These are phyloP conservation scores for Pharnaceum exiguum DNA, from an alignment of 148 eudicot species.

Conservation along the genomic window DNA sequence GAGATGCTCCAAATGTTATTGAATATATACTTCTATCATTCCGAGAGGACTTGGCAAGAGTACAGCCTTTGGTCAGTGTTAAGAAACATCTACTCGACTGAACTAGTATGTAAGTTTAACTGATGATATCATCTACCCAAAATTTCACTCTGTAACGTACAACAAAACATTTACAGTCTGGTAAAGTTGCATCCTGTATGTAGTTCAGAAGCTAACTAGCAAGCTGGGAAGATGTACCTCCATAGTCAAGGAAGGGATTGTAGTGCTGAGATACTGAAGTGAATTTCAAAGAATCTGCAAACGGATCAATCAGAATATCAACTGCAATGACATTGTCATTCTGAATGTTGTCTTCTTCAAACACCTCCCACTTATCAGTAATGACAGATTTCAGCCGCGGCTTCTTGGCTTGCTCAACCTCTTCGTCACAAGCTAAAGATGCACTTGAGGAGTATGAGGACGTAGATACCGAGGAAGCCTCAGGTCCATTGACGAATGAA, in stretches of 20 bases:
- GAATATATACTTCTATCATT: too few relatives aligned
- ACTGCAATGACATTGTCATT: not conserved
- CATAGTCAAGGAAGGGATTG: conserved; percentile 22
- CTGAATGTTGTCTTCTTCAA: conserved; percentile 44
- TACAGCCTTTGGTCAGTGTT: too few relatives aligned
- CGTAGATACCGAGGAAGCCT: not conserved
- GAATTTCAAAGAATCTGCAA: conserved; percentile 12
- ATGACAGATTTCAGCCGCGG: conserved; percentile 34
- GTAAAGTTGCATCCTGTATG: too few relatives aligned
- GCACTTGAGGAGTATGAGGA: too few relatives aligned
- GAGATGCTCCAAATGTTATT: too few relatives aligned
- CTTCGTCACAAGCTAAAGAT: not conserved
- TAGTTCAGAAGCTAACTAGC: conserved; percentile 20
- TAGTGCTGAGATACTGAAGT: conserved; percentile 9
- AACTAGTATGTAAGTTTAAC: too few relatives aligned
- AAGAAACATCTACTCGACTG: too few relatives aligned
- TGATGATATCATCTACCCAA: too few relatives aligned
- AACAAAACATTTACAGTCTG: too few relatives aligned
- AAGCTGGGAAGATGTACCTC: conserved; percentile 14
- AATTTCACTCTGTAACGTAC: too few relatives aligned
- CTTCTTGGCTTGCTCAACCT: not conserved
- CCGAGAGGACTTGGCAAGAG: too few relatives aligned
- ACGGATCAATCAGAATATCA: conserved; percentile 20
- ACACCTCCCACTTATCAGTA: conserved; percentile 60
- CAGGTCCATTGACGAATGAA: too few relatives aligned